phyloP scores from a whole-genome alignment of 192 early-diverging fungal genomes.

The Gaertneriomyces sp. region DNA sequence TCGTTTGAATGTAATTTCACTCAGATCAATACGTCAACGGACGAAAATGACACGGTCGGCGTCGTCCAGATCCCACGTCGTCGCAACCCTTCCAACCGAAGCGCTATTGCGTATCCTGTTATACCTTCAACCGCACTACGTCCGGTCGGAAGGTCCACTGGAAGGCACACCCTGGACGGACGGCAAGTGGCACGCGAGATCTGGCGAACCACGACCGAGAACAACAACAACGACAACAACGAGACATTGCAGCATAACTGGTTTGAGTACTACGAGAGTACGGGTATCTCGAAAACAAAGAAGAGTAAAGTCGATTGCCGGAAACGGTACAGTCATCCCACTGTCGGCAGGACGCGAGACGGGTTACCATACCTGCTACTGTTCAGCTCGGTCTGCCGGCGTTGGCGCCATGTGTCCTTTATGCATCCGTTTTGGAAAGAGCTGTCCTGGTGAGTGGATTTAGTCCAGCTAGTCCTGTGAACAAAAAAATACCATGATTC shows the following conservation, averaged over 20 bases:
- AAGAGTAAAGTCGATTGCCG: not conserved
- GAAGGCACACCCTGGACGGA: constrained; percentile 4
- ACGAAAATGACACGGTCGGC: no score
- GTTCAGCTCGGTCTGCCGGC: constrained; percentile 6
- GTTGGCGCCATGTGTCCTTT: constrained; percentile 8
- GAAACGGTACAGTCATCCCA: constrained; percentile 1
- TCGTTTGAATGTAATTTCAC: no score
- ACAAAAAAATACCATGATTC: not conserved
- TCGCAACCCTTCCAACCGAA: constrained; percentile 13
- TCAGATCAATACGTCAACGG: no score
- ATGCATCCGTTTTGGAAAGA: constrained; percentile 17
- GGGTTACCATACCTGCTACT: not conserved
- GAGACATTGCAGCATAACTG: constrained; percentile 4
- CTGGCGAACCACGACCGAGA: constrained; percentile 1
- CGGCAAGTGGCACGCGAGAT: not conserved
- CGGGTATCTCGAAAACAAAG: no score
- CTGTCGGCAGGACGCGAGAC: not conserved
- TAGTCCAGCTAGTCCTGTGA: not conserved
- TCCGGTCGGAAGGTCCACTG: not conserved
- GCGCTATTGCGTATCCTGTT: not conserved
- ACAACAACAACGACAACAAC: not conserved
- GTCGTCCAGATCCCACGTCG: no score
- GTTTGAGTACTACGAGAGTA: not conserved
- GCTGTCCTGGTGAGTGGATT: constrained; percentile 2
- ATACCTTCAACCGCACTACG: constrained; percentile 11